Percentiles rank a stretch among this genome's conserved stretches.
Conservation (phyloP, 805 yeast species). For the Barnettozyma siamensis region DNA sequence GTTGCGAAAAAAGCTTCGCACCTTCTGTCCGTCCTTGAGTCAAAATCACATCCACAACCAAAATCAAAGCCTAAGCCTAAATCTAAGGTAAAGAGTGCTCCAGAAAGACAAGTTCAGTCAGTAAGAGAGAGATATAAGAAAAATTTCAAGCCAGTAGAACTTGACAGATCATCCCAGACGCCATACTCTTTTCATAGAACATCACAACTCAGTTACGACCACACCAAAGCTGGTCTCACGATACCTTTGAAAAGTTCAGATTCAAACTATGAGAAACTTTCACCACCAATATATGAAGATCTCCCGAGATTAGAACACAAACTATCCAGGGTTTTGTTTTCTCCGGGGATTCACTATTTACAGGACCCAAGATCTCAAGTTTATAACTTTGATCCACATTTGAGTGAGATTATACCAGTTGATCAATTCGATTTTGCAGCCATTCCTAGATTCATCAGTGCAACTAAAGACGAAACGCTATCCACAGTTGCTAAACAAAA, state of each 20-base stretch:
- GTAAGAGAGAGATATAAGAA: too few species aligned
- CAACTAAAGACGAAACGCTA: conserved; percentile 58
- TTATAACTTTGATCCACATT: conserved; percentile 58
- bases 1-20: too few species aligned
- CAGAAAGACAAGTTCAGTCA: too few species aligned
- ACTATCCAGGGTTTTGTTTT: conserved; percentile 66
- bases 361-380: conserved; percentile 74
- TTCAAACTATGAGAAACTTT: not conserved
- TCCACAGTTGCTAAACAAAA: conserved; percentile 38
- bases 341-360: conserved; percentile 74
- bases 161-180: not conserved
- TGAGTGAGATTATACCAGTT: conserved; percentile 55
- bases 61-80: too few species aligned
- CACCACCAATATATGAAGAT: not conserved
- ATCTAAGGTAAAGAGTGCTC: not conserved
- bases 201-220: not conserved
- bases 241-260: not conserved
- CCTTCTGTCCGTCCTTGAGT: too few species aligned
- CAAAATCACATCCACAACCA: too few species aligned
- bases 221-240: not conserved
- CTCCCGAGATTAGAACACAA: conserved; percentile 57
- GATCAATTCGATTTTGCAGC: conserved; percentile 60
- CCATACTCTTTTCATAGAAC: not conserved
- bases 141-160: not conserved
- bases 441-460: conserved; percentile 53